Evolutionary conservation across 2,329 filamentous ascomycete genomes (phyloP).

Genomic region (Aspergillus sp.): DNA sequence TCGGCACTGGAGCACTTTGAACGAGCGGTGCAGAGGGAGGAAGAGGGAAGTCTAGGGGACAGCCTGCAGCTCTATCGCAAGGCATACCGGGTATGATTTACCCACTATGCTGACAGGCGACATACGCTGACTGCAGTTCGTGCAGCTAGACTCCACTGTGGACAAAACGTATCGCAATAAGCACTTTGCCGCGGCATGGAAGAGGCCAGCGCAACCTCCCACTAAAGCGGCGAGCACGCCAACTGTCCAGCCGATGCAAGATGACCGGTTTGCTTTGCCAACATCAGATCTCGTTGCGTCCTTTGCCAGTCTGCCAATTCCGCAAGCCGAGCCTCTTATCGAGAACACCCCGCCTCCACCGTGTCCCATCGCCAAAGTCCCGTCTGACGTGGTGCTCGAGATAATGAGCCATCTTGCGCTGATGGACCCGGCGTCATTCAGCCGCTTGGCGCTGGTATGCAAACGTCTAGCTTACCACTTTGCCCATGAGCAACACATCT

Average conservation of each 20-base stretch:
- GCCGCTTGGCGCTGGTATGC: constrained; percentile 69
- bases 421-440: constrained; percentile 66
- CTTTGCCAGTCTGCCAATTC: constrained; percentile 63
- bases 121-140: constrained; percentile 10
- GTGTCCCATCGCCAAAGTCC: constrained; percentile 69
- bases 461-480: constrained; percentile 80
- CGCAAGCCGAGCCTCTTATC: constrained; percentile 56
- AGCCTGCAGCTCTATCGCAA: constrained; percentile 81
- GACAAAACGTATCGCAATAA: constrained; percentile 85
- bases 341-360: constrained; percentile 63
- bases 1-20: constrained; percentile 91
- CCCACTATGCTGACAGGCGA: background rate
- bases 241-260: constrained; percentile 46
- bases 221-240: constrained; percentile 45
- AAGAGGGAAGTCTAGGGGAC: constrained; percentile 74
- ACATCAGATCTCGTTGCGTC: constrained; percentile 63
- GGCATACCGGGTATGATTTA: constrained; percentile 65
- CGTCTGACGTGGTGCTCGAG: constrained; percentile 75
- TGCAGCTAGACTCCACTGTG: constrained; percentile 69
- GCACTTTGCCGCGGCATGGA: constrained; percentile 64
- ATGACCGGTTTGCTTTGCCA: constrained; percentile 39
- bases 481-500: constrained; percentile 72
- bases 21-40: constrained; percentile 79
- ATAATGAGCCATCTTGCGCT: constrained; percentile 67
- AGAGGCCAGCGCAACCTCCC: constrained; percentile 34